Conservation (phyloP, 2,329 filamentous ascomycete genomes). For the Phaeosphaeriaceae sp. region DNA sequence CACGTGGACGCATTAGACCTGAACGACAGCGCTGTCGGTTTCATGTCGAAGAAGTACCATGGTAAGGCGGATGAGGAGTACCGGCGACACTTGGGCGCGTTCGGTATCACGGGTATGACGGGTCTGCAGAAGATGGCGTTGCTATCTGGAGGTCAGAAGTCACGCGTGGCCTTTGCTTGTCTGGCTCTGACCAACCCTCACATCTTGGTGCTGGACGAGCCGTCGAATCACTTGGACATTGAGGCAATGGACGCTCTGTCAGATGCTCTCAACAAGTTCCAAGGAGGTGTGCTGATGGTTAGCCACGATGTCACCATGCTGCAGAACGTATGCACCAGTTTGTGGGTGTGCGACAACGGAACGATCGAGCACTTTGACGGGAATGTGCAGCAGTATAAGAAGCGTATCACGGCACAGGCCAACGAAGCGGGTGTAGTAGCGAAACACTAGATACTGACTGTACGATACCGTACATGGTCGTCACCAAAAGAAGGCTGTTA, state of each 20-base stretch:
- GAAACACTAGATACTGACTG: conserved; percentile 44
- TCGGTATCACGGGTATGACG: conserved; percentile 87
- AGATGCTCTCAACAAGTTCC: conserved; percentile 81
- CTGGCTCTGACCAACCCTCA: conserved; percentile 92
- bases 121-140: conserved; percentile 95
- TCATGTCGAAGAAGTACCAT: conserved; percentile 93
- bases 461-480: background rate
- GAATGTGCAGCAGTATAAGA: conserved; percentile 97
- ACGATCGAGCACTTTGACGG: conserved; percentile 96
- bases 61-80: conserved; percentile 97
- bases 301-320: conserved; percentile 99
- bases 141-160: conserved; percentile 96
- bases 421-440: conserved; percentile 86
- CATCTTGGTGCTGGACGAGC: conserved; percentile 96
- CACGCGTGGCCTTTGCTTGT: conserved; percentile 97
- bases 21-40: conserved; percentile 85
- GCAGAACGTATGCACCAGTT: conserved; percentile 89
- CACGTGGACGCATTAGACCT: conserved; percentile 96
- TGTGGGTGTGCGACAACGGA: conserved; percentile 96
- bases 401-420: conserved; percentile 88
- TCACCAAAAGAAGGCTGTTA: background rate
- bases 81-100: conserved; percentile 88
- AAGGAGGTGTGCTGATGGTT: conserved; percentile 97
- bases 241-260: conserved; percentile 98
- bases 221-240: conserved; percentile 98